Conservation (phyloP, 1,139 yeast genomes). For the Ogataea hybrid region DNA sequence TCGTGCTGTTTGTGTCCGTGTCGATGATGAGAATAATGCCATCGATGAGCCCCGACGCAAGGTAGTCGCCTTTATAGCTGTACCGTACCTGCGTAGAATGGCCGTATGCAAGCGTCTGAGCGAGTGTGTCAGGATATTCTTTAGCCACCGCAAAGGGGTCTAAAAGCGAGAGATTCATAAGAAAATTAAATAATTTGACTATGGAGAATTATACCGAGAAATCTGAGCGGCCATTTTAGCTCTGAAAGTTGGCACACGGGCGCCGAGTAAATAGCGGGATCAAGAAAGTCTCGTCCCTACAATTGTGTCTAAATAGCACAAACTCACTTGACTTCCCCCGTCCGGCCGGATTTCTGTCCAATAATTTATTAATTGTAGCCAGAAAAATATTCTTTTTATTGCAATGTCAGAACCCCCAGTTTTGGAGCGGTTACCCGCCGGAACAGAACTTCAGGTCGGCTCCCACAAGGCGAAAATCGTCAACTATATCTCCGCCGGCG, state of each 20-base stretch:
- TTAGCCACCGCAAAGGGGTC: conserved; percentile 93
- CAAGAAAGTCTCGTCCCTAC: no score
- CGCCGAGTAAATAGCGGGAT: no score
- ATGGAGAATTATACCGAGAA: no score
- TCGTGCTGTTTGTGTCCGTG: conserved; percentile 61
- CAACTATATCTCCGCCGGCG: conserved; percentile 39
- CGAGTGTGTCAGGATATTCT: conserved; percentile 84
- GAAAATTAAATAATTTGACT: not conserved
- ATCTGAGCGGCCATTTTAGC: no score
- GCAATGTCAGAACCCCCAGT: conserved; percentile 13
- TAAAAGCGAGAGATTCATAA: conserved; percentile 78
- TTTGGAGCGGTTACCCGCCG: conserved; percentile 26
- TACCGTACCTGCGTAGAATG: conserved; percentile 75
- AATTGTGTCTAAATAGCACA: not conserved
- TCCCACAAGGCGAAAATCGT: conserved; percentile 29
- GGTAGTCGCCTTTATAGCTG: conserved; percentile 77
- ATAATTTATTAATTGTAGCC: not conserved
- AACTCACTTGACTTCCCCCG: not conserved
- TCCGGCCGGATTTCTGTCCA: not conserved
- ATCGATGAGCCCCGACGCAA: conserved; percentile 81
- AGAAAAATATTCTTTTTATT: not conserved
- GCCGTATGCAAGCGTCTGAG: conserved; percentile 64
- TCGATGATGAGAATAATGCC: conserved; percentile 83
- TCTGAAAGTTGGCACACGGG: no score
- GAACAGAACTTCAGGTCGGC: conserved; percentile 31